Evolutionary conservation across 768 basidiomycete species (phyloP).

Genomic region (Trametes maxima): DNA sequence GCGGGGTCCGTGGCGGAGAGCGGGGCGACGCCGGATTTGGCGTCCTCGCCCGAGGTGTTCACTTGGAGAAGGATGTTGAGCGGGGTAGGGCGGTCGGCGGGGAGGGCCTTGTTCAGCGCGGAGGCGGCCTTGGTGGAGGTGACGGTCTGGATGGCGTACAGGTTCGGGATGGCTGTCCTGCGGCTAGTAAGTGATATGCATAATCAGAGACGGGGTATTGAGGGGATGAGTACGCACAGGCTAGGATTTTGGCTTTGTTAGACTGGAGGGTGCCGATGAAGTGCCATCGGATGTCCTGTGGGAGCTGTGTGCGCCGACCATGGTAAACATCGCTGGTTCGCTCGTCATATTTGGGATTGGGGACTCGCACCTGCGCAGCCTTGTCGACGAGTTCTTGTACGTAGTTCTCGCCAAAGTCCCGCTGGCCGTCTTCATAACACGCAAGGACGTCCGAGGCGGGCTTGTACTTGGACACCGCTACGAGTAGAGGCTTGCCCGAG

Average conservation of each 20-base stretch:
- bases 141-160: conserved; percentile 85
- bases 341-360: too few relatives aligned
- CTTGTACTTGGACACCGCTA: conserved; percentile 94
- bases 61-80: conserved; percentile 89
- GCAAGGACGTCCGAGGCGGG: conserved; percentile 84
- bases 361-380: conserved; percentile 43
- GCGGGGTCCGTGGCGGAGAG: conserved; percentile 39
- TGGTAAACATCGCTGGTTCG: neutral
- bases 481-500: conserved; percentile 46
- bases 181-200: neutral
- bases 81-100: conserved; percentile 52
- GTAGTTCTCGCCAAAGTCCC: conserved; percentile 98
- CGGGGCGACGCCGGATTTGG: conserved; percentile 83
- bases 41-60: conserved; percentile 92
- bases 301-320: conserved; percentile 57
- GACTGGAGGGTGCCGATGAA: conserved; percentile 94
- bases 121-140: conserved; percentile 80
- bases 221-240: conserved; percentile 51
- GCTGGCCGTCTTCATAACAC: conserved; percentile 78
- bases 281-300: conserved; percentile 90
- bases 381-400: conserved; percentile 92
- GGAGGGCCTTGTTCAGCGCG: conserved; percentile 74
- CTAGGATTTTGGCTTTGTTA: conserved; percentile 90
- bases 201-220: neutral
- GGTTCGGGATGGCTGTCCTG: conserved; percentile 77